phyloP scores from a whole-genome alignment of 371 early-diverging fungal genomes.

The Syncephalis plumigaleata region DNA sequence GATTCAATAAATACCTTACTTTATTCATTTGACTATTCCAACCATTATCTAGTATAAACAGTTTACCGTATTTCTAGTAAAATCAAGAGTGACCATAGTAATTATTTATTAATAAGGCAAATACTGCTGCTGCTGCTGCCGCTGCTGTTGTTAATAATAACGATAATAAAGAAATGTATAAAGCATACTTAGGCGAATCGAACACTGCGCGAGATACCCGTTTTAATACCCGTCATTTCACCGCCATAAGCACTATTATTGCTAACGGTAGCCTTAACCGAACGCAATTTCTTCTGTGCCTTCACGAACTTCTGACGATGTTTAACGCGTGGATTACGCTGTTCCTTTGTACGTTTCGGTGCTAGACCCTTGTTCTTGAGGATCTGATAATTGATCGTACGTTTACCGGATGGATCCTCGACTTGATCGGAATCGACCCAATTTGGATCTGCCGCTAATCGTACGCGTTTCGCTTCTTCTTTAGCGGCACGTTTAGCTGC shows the following conservation, averaged over 20 bases:
- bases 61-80: too few species aligned
- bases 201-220: conserved; percentile 59
- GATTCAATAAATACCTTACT: too few species aligned
- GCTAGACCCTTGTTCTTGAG: conserved; percentile 92
- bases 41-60: too few species aligned
- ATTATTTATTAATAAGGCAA: too few species aligned
- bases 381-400: conserved; percentile 71
- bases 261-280: conserved; percentile 46
- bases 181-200: conserved; percentile 17
- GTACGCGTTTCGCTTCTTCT: conserved; percentile 21
- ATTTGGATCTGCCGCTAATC: conserved; percentile 15
- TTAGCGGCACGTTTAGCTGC: conserved; percentile 14
- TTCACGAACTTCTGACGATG: conserved; percentile 72
- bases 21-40: too few species aligned
- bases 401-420: conserved; percentile 27
- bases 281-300: conserved; percentile 77
- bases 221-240: conserved; percentile 90
- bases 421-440: background rate
- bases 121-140: too few species aligned
- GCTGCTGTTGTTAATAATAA: too few species aligned
- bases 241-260: conserved; percentile 66
- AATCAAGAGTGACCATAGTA: too few species aligned
- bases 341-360: conserved; percentile 82
- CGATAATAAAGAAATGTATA: too few species aligned
- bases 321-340: conserved; percentile 92